Conservation (phyloP, 2,329 filamentous ascomycete genomes). For the Phialemonium atrogriseum region DNA sequence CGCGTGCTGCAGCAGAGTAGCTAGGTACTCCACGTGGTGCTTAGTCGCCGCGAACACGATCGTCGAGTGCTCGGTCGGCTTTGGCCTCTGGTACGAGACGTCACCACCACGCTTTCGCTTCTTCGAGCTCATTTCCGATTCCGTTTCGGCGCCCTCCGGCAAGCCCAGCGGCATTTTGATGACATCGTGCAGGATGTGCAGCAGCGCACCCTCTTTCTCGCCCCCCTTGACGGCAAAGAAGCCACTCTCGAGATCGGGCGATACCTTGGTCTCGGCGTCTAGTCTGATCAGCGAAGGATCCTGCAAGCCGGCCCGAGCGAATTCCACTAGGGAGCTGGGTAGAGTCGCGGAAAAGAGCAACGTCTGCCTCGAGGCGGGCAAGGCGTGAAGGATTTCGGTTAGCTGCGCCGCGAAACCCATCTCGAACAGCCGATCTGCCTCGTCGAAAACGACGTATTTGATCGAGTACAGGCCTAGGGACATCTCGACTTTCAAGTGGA, state of each 20-base stretch:
- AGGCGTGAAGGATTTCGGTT: constrained; percentile 82
- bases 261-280: constrained; percentile 92
- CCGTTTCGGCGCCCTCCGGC: constrained; percentile 43
- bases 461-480: constrained; percentile 81
- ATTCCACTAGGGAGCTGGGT: constrained; percentile 90
- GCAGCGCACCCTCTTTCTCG: constrained; percentile 86
- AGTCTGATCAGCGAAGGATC: constrained; percentile 85
- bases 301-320: constrained; percentile 85
- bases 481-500: constrained; percentile 98
- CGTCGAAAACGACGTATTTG: constrained; percentile 92
- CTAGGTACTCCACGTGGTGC: constrained; percentile 92
- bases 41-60: constrained; percentile 94
- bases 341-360: constrained; percentile 92
- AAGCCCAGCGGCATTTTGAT: constrained; percentile 77
- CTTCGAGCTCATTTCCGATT: constrained; percentile 43
- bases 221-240: constrained; percentile 90
- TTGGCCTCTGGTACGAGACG: constrained; percentile 48
- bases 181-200: constrained; percentile 83
- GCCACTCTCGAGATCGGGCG: constrained; percentile 87
- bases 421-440: constrained; percentile 93
- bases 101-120: constrained; percentile 64
- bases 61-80: constrained; percentile 82
- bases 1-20: constrained; percentile 66
- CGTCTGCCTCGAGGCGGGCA: constrained; percentile 80
- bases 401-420: constrained; percentile 97